phyloP scores from a whole-genome alignment of 208 protist genomes.

The Trichomonas gallinae region DNA sequence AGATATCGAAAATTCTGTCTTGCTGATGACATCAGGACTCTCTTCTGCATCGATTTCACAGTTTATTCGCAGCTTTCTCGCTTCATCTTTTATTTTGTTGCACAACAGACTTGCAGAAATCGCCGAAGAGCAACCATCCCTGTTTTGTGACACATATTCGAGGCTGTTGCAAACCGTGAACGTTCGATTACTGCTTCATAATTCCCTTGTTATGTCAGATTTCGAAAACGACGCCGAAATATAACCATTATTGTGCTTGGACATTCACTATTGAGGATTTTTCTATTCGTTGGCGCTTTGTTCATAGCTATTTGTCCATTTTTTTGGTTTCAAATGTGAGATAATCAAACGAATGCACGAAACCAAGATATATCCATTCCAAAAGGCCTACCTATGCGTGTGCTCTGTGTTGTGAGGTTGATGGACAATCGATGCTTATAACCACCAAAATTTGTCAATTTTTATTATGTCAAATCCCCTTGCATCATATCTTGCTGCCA shows the following conservation, averaged over 20 bases:
- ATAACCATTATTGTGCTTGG: neutral
- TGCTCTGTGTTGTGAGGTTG: too few species aligned
- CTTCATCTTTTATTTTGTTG: neutral
- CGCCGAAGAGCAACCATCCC: neutral
- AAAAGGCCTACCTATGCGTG: too few species aligned
- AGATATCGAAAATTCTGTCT: neutral
- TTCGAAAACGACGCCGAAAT: neutral
- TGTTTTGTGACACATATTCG: neutral
- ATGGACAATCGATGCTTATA: too few species aligned
- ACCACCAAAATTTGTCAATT: too few species aligned
- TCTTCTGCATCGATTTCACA: neutral
- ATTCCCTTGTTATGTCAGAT: neutral
- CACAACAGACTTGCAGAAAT: neutral
- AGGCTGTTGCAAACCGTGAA: neutral
- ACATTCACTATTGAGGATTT: too few species aligned
- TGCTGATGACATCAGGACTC: neutral
- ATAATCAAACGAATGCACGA: too few species aligned
- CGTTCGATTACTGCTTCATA: neutral
- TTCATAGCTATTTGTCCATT: too few species aligned
- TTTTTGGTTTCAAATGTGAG: too few species aligned
- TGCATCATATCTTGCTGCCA: conserved; percentile 66
- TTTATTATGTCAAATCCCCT: too few species aligned
- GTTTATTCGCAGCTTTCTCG: neutral
- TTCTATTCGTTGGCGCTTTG: too few species aligned
- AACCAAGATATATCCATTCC: too few species aligned